Evolutionary conservation across 768 basidiomycete genomes (phyloP).

Genomic region (Mycena chlorophos): DNA sequence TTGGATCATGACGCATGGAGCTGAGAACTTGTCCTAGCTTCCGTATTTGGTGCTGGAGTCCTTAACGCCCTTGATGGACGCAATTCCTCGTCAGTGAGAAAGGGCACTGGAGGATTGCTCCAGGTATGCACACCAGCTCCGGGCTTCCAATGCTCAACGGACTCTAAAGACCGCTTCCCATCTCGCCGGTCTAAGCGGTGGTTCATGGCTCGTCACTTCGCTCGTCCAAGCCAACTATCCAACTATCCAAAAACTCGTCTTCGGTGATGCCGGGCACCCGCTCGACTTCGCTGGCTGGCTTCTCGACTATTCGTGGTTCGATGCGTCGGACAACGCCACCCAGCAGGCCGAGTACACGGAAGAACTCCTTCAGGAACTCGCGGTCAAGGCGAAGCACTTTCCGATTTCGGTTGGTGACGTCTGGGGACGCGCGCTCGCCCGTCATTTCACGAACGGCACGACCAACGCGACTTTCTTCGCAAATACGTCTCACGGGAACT

Average conservation of each 20-base stretch:
- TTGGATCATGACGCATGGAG: not conserved
- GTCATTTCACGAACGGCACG: slow-evolving; percentile 34
- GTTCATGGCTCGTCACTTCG: slow-evolving; percentile 40
- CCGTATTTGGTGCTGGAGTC: slow-evolving; percentile 54
- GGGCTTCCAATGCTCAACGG: no score
- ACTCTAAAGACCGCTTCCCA: slow-evolving; percentile 40
- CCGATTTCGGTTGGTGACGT: slow-evolving; percentile 21
- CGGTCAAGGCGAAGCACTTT: slow-evolving; percentile 40
- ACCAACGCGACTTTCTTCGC: slow-evolving; percentile 29
- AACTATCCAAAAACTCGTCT: slow-evolving; percentile 37
- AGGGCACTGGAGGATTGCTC: slow-evolving; percentile 49
- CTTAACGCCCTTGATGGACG: slow-evolving; percentile 48
- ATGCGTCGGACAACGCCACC: slow-evolving; percentile 21
- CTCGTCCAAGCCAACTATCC: slow-evolving; percentile 43
- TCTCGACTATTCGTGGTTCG: slow-evolving; percentile 20
- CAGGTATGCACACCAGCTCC: slow-evolving; percentile 30
- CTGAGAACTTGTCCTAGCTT: slow-evolving; percentile 16
- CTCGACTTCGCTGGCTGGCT: slow-evolving; percentile 37
- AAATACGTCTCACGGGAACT: slow-evolving; percentile 35
- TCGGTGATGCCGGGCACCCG: slow-evolving; percentile 28
- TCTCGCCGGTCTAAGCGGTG: slow-evolving; percentile 50
- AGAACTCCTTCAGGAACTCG: slow-evolving; percentile 25
- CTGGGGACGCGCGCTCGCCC: slow-evolving; percentile 20
- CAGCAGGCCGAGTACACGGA: slow-evolving; percentile 17
- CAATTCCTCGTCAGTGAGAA: slow-evolving; percentile 41